Conservation (phyloP, 768 basidiomycete species). For the Suillus alpinus region DNA sequence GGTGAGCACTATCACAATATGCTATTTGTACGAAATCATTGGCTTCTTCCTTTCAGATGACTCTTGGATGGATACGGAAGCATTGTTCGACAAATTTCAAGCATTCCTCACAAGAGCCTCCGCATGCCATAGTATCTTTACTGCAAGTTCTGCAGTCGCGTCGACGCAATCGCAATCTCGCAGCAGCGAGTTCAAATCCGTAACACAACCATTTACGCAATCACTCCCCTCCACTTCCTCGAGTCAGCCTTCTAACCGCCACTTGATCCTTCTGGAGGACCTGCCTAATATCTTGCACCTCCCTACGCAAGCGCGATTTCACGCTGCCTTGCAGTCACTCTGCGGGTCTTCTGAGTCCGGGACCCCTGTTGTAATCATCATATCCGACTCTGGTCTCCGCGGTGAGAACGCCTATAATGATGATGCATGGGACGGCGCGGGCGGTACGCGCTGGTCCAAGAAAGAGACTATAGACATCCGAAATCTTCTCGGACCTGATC, state of each 20-base stretch:
- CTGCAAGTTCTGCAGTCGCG: not conserved
- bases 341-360: conserved; percentile 30
- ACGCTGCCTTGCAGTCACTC: conserved; percentile 60
- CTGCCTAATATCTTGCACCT: conserved; percentile 86
- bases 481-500: conserved; percentile 63
- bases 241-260: conserved; percentile 32
- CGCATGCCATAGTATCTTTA: conserved; percentile 55
- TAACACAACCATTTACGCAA: conserved; percentile 7
- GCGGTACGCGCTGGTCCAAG: conserved; percentile 44
- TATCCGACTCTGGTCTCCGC: conserved; percentile 80
- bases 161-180: not conserved
- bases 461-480: conserved; percentile 63
- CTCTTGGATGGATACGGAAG: conserved; percentile 13
- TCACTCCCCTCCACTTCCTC: conserved; percentile 12
- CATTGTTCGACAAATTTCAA: conserved; percentile 65
- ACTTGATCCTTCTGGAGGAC: conserved; percentile 81
- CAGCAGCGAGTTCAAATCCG: not conserved
- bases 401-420: conserved; percentile 53
- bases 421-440: conserved; percentile 46
- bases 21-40: not conserved
- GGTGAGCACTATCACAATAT: not conserved
- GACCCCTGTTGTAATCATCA: conserved; percentile 74
- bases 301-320: conserved; percentile 68
- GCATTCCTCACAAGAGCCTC: conserved; percentile 72
- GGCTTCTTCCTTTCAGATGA: conserved; percentile 10